These are phyloP conservation scores for Macadamia integrifolia DNA, from an alignment of 164 flowering plant genomes.

Conservation along the genomic window DNA sequence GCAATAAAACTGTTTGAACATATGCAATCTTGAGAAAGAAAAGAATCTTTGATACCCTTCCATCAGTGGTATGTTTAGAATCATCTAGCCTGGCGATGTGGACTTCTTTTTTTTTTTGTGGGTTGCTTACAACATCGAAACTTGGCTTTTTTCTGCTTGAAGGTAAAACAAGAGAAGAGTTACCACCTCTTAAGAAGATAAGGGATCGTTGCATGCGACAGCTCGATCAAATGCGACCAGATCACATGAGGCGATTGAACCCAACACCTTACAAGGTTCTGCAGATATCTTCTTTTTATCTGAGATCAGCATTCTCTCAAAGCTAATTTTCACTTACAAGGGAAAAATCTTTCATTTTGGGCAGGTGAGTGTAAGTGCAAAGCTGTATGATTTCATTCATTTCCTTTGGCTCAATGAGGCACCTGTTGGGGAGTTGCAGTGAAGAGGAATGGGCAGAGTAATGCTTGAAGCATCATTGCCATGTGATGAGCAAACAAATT, in stretches of 20 bases:
- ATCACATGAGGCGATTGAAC: constrained; percentile 95
- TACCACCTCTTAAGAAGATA: constrained; percentile 56
- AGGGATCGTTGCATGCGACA: constrained; percentile 81
- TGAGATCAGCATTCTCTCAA: neutral
- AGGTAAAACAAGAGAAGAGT: constrained; percentile 58
- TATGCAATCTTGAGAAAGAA: too few relatives aligned
- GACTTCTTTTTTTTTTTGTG: neutral
- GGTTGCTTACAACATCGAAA: constrained; percentile 2
- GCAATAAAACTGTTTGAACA: too few relatives aligned
- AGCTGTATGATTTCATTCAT: constrained; percentile 94
- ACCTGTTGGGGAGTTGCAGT: constrained; percentile 95
- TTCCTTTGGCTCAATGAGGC: constrained; percentile 98
- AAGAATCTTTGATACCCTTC: neutral
- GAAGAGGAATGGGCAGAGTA: constrained; percentile 13
- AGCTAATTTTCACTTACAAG: neutral
- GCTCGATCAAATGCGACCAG: constrained; percentile 87
- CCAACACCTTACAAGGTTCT: constrained; percentile 98
- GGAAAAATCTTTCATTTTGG: neutral
- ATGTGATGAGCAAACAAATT: constrained; percentile 14
- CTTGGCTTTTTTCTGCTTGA: constrained; percentile 8
- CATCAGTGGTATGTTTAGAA: neutral
- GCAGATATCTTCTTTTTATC: neutral
- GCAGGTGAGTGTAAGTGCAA: constrained; percentile 97
- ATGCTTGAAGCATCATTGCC: neutral
- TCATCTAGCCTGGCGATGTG: neutral